Conservation (phyloP, 768 basidiomycete genomes). For the Rossbeevera mucosa region DNA sequence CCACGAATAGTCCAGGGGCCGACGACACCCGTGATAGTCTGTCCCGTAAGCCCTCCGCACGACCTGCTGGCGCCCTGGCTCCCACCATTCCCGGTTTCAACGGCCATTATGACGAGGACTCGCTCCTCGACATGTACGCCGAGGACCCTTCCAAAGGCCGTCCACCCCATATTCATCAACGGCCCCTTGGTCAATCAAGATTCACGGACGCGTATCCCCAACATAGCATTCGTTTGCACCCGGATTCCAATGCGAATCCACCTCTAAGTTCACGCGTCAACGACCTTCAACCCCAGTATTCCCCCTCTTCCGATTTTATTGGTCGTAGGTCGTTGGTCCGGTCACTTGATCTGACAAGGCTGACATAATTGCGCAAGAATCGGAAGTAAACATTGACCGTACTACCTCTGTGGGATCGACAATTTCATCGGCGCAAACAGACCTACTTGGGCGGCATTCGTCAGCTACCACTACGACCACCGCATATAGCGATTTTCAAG, state of each 20-base stretch:
- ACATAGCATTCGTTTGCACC: conserved; percentile 8
- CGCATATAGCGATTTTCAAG: conserved; percentile 15
- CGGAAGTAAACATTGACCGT: conserved; percentile 20
- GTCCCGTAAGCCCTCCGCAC: conserved; percentile 19
- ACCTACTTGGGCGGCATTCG: conserved; percentile 21
- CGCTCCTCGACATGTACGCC: conserved; percentile 22
- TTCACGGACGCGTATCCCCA: conserved; percentile 16
- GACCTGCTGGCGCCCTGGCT: conserved; percentile 28
- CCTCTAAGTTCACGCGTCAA: conserved; percentile 16
- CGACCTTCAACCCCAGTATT: conserved; percentile 16
- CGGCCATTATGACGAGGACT: conserved; percentile 21
- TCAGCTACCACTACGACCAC: conserved; percentile 27
- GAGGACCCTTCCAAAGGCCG: conserved; percentile 16
- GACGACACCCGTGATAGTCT: conserved; percentile 24
- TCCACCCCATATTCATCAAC: conserved; percentile 19
- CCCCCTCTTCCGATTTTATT: conserved; percentile 19
- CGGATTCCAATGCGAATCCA: conserved; percentile 9
- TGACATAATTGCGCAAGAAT: conserved; percentile 14
- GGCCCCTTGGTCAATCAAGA: conserved; percentile 17
- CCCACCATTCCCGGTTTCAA: conserved; percentile 26
- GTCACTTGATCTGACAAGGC: background rate
- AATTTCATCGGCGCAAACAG: conserved; percentile 23
- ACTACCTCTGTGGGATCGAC: conserved; percentile 29
- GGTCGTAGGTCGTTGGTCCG: conserved; percentile 18
- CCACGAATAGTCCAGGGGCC: conserved; percentile 1